phyloP scores from a whole-genome alignment of 257 asterid species.

The Plantago elongata region DNA sequence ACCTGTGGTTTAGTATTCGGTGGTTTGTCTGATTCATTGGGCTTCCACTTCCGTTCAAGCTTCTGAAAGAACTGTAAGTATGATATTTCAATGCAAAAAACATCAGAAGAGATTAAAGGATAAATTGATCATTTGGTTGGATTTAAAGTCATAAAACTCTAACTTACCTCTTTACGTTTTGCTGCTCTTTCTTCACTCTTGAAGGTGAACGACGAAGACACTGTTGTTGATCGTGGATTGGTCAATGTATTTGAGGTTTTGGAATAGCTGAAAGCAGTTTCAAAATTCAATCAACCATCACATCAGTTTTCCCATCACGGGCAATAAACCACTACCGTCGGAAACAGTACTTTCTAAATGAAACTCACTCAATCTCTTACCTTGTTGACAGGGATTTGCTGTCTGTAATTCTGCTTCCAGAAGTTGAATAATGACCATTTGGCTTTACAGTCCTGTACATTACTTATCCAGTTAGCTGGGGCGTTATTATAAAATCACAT shows the following conservation, averaged over 20 bases:
- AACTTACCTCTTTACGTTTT: constrained; percentile 76
- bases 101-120: constrained; percentile 20
- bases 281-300: neutral
- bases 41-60: constrained; percentile 53
- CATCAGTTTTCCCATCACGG: constrained; percentile 1
- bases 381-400: constrained; percentile 26
- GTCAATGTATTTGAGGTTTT: constrained; percentile 30
- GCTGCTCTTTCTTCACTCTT: constrained; percentile 83
- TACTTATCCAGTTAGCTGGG: constrained; percentile 1
- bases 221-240: constrained; percentile 34
- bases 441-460: constrained; percentile 39
- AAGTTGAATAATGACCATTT: constrained; percentile 27
- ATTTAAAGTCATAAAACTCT: neutral
- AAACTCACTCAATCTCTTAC: constrained; percentile 30
- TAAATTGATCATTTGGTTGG: neutral
- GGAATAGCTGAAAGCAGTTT: constrained; percentile 35
- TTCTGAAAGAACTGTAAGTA: constrained; percentile 55
- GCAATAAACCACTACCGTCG: neutral
- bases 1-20: constrained; percentile 53
- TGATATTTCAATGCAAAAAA: constrained; percentile 7
- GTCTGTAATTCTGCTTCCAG: constrained; percentile 27
- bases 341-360: too few relatives aligned
- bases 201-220: constrained; percentile 53
- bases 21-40: constrained; percentile 37
- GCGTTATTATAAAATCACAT: constrained; percentile 1